Evolutionary conservation across 2,329 filamentous ascomycete genomes (phyloP), one percentile per base, ranked within the genome.

Genomic region (Tolypocladium sp.): DNA sequence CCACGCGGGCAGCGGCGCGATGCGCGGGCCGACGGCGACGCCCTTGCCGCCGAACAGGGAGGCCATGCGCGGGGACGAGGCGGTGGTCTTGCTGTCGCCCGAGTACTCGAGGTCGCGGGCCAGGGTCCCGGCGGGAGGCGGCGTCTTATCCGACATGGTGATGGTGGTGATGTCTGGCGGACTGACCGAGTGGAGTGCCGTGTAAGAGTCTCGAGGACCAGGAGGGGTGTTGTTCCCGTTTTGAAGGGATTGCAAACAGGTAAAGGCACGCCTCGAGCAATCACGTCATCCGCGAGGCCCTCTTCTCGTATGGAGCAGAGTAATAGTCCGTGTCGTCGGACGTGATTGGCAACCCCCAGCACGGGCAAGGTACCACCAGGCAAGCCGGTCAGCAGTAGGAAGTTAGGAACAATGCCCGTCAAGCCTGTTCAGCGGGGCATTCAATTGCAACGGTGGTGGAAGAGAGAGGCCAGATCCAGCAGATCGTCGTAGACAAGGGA

Each of bases 1-100:
- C 59, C 73, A 71, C 10, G 71, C 67, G 17, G 76, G 73, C 13
- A 80, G 67, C 8, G 78, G 77, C 17, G 76, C 77, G 62, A 84
- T 84, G 56, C 82, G 78, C 59, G 77, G 79, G 1, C 82, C 82
- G 55, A 83, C 70, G 46, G 65, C 67, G 52, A 81, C 76, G 33
- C 67, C 64, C 12, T 64, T 61, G 37, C 76, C 76, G 46, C 76
- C 76, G 57, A 78, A 77, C 20, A 73, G 57, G 44, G 69, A 67
- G 12, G 73, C 72, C 59, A 68, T 68, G 61, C 66, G 63, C 1
- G 70, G 69, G 25, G 69, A 67, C 30, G 61, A 58, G 15, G 38
- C 42, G 37, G 63, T 63, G 22, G 57, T 58, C 51, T 25, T 37
- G n/a, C n/a, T n/a, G 46, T 37, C 27, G 41, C 49, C 60, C 57